Evolutionary conservation across 1,284 basidiomycete species (phyloP).

Genomic region (Rhodotorula sp.): DNA sequence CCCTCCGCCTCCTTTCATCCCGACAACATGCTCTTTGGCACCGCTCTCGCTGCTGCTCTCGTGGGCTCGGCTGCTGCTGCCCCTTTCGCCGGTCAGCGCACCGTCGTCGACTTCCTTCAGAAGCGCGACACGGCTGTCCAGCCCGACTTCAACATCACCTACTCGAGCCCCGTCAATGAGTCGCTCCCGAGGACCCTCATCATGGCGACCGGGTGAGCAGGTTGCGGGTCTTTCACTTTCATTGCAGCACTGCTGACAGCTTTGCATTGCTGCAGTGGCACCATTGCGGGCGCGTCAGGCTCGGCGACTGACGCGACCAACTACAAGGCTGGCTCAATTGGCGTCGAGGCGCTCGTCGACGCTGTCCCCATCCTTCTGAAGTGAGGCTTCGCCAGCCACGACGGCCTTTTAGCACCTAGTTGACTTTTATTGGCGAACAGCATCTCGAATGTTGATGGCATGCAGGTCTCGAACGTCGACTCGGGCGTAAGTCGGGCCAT

Average conservation of each 20-base stretch:
- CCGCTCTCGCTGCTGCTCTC: background rate
- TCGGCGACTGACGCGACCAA: slow-evolving; percentile 11
- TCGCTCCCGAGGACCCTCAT: slow-evolving; percentile 6
- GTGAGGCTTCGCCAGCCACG: background rate
- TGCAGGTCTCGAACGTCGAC: slow-evolving; percentile 44
- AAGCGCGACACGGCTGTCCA: background rate
- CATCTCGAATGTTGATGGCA: slow-evolving; percentile 44
- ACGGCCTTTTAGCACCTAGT: too few relatives aligned
- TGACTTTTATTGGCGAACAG: background rate
- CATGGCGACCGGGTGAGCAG: slow-evolving; percentile 11
- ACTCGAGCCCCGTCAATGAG: slow-evolving; percentile 1
- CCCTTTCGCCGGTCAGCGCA: too few relatives aligned
- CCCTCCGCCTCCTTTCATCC: too few relatives aligned
- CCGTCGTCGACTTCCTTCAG: background rate
- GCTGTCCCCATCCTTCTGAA: slow-evolving; percentile 46
- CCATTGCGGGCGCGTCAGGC: slow-evolving; percentile 43
- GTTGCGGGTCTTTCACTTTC: too few relatives aligned
- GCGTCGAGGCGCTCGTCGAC: slow-evolving; percentile 21
- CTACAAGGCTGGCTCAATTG: slow-evolving; percentile 19
- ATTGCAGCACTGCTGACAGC: slow-evolving; percentile 6
- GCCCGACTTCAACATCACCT: slow-evolving; percentile 16
- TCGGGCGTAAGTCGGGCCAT: slow-evolving; percentile 8
- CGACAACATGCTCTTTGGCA: too few relatives aligned
- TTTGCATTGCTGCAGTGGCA: slow-evolving; percentile 28
- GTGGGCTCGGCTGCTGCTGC: background rate